Evolutionary conservation across 2,329 filamentous ascomycete species (phyloP).

Genomic region (Claviceps arundinis): DNA sequence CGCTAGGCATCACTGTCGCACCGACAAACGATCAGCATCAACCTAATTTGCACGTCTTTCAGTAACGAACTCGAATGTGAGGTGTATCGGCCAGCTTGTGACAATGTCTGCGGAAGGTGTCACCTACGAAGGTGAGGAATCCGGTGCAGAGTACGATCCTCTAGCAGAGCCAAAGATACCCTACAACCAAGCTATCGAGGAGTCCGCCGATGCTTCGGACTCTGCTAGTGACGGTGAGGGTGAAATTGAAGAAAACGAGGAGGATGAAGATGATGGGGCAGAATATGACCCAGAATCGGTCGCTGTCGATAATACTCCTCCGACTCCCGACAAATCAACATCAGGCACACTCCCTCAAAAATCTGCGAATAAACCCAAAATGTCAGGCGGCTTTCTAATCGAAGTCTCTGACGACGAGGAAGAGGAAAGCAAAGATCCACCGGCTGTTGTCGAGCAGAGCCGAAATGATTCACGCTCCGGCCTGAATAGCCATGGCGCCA

Average conservation of each 20-base stretch:
- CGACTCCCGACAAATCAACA: slow-evolving; percentile 20
- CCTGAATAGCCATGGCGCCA: slow-evolving; percentile 9
- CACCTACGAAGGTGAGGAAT: slow-evolving; percentile 40
- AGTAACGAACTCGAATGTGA: not conserved
- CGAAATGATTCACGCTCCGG: slow-evolving; percentile 8
- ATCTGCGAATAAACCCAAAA: slow-evolving; percentile 39
- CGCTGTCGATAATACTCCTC: slow-evolving; percentile 26
- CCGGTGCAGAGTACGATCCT: slow-evolving; percentile 41
- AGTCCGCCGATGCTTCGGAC: slow-evolving; percentile 32
- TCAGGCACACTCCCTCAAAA: slow-evolving; percentile 16
- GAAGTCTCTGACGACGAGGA: slow-evolving; percentile 48
- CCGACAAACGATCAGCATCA: not conserved
- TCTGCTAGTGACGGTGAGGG: slow-evolving; percentile 35
- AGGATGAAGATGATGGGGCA: slow-evolving; percentile 38
- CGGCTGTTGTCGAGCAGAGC: slow-evolving; percentile 2
- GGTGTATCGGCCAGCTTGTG: not conserved
- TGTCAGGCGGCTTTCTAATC: slow-evolving; percentile 45
- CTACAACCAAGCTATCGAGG: slow-evolving; percentile 40
- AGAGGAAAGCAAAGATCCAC: slow-evolving; percentile 14
- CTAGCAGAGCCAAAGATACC: slow-evolving; percentile 36
- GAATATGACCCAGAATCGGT: slow-evolving; percentile 48
- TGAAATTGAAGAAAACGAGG: slow-evolving; percentile 36
- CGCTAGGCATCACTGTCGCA: not conserved
- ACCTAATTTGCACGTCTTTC: not conserved
- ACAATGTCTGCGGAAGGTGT: slow-evolving; percentile 27